Evolutionary conservation across 78 protist species (phyloP), one percentile per base, ranked within the genome.

Genomic region (Diacronema lutheri): DNA sequence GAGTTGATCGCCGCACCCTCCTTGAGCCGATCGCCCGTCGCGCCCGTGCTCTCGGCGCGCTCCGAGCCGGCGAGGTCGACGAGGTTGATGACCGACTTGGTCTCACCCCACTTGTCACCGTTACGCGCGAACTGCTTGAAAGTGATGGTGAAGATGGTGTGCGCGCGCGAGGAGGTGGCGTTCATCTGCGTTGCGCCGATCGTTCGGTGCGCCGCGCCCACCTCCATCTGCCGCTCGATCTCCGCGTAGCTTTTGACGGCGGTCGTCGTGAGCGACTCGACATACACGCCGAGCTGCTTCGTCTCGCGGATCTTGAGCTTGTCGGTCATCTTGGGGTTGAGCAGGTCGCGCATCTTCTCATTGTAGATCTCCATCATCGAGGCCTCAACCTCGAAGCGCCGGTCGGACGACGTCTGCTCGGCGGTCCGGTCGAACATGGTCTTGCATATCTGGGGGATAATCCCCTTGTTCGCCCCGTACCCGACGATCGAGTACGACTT

Each of bases 251-350:
- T 13, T 12, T 9, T 1, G 26, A 82, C 89, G 23, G n/a, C 37
- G 31, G 60, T 25, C 62, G 35, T 72, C 87, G 87, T 90, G 33
- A 94, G 84, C 60, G 76, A 91, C n/a, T 94, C 96, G 4, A 94
- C 96, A 14, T 88, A 94, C n/a, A 93, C 93, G 13, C 96, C 96
- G 19, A 88, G 84, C 71, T 84, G 35, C 16, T 94, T 93, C 23
- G 92, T 87, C 77, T 92, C 90, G 38, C 96, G 78, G 16, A 94
- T 93, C 64, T 76, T 64, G 35, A 69, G 44, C 61, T 14, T 14
- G 26, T 56, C 23, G 25, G 61, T 2, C 16, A 20, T 55, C 62
- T 74, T 55, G 31, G 37, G 25, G 37, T 11, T 21, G 38, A 89
- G 65, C 46, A 89, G 68, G 37, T 89, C 92, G 76, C 38, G 41